Evolutionary conservation across 2,329 filamentous ascomycete genomes (phyloP).

Genomic region (Helminthosporium solani): DNA sequence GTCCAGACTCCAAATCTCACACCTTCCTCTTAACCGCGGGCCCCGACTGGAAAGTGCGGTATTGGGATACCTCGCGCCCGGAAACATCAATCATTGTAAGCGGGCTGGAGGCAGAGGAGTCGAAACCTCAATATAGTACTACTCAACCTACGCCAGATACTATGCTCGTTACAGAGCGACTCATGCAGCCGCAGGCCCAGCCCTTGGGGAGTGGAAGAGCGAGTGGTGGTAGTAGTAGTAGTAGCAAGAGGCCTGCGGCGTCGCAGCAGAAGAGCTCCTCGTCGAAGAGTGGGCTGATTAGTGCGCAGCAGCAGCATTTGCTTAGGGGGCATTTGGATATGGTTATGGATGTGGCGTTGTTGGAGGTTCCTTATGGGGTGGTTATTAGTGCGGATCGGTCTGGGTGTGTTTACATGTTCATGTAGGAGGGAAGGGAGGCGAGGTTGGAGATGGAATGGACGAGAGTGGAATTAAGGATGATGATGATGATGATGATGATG

Average conservation of each 20-base stretch:
- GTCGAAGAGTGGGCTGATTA: conserved; percentile 78
- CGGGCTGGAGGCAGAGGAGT: conserved; percentile 69
- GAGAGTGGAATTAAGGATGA: no score
- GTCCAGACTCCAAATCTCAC: conserved; percentile 65
- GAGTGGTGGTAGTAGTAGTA: conserved; percentile 25
- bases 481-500: no score
- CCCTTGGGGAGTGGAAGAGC: conserved; percentile 18
- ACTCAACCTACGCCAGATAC: conserved; percentile 44
- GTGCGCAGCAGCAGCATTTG: conserved; percentile 84
- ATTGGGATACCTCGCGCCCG: conserved; percentile 82
- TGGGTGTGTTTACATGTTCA: conserved; percentile 84
- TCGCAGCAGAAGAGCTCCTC: conserved; percentile 51
- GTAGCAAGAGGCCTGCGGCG: conserved; percentile 31
- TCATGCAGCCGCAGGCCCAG: conserved; percentile 24
- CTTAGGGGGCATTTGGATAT: conserved; percentile 84
- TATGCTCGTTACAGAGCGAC: conserved; percentile 41
- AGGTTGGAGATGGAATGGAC: no score
- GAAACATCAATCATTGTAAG: conserved; percentile 80
- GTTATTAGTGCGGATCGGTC: conserved; percentile 85
- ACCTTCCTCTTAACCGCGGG: conserved; percentile 86
- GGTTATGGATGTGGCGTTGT: conserved; percentile 81
- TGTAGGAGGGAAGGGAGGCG: conserved; percentile 39
- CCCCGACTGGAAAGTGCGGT: conserved; percentile 85
- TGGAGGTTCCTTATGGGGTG: conserved; percentile 91
- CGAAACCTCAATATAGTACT: conserved; percentile 66